These are phyloP conservation scores for Lactarius tabidus DNA, from an alignment of 768 basidiomycete species.

Conservation along the genomic window DNA sequence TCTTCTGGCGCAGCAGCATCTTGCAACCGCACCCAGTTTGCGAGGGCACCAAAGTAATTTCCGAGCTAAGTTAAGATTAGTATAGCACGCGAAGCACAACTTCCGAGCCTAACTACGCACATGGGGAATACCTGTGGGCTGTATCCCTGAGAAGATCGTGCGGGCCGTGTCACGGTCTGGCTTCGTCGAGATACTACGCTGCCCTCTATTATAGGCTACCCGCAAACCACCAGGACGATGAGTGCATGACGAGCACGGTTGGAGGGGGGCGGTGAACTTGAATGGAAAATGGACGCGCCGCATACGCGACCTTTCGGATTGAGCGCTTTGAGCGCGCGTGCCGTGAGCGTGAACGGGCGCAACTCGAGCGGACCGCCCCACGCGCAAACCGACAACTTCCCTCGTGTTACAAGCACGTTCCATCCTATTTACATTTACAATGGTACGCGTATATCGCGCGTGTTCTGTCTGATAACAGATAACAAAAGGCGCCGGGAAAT, in stretches of 20 bases:
- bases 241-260: background rate
- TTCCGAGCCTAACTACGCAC: constrained; percentile 40
- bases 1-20: constrained; percentile 53
- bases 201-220: background rate
- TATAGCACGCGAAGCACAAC: background rate
- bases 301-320: constrained; percentile 4
- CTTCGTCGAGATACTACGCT: background rate
- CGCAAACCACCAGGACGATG: background rate
- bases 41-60: constrained; percentile 87
- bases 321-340: background rate
- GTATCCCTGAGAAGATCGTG: constrained; percentile 85
- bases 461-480: background rate
- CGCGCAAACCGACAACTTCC: background rate
- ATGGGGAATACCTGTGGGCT: constrained; percentile 89
- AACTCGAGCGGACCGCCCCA: background rate
- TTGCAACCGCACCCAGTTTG: constrained; percentile 86
- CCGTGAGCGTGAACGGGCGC: no score
- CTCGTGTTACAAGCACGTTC: background rate
- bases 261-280: background rate
- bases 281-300: constrained; percentile 9
- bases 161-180: constrained; percentile 25
- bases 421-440: background rate
- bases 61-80: constrained; percentile 57
- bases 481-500: background rate
- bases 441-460: background rate